Percentiles rank a stretch among this genome's conserved stretches.
Conservation (phyloP, 768 basidiomycete species). For the Crassisporium funariophilum region DNA sequence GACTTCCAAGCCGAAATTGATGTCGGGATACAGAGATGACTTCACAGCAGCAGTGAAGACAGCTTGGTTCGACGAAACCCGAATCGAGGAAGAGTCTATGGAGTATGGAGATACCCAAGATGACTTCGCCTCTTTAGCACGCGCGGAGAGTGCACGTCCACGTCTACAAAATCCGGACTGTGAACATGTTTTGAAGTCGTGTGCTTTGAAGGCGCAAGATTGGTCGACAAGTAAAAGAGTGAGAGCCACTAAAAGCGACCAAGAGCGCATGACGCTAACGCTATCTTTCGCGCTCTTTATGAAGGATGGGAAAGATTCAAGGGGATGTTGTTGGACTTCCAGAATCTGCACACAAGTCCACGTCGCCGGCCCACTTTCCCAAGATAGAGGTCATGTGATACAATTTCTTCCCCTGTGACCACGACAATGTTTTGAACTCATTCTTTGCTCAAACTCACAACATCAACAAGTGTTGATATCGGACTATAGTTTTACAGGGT, state of each 20-base stretch:
- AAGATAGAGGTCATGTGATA: too few relatives aligned
- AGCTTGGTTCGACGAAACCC: slow-evolving; percentile 53
- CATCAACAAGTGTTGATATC: too few relatives aligned
- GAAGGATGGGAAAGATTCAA: neutral
- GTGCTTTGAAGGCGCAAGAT: slow-evolving; percentile 64
- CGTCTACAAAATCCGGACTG: slow-evolving; percentile 92
- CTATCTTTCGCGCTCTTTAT: slow-evolving; percentile 4
- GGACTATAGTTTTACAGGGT: too few relatives aligned
- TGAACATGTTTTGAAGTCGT: slow-evolving; percentile 94
- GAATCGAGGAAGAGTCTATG: slow-evolving; percentile 58
- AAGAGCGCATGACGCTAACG: slow-evolving; percentile 34
- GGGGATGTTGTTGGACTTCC: neutral
- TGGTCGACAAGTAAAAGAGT: slow-evolving; percentile 37
- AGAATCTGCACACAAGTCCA: too few relatives aligned
- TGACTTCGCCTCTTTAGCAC: slow-evolving; percentile 58
- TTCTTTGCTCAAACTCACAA: too few relatives aligned
- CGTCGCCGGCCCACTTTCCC: too few relatives aligned
- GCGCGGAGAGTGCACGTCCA: slow-evolving; percentile 79
- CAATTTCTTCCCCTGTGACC: too few relatives aligned
- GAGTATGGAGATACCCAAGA: slow-evolving; percentile 90
- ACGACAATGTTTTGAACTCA: too few relatives aligned
- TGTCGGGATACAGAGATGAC: slow-evolving; percentile 80
- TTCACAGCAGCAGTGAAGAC: slow-evolving; percentile 75
- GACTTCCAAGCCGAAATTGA: slow-evolving; percentile 81
- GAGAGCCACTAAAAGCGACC: slow-evolving; percentile 37